phyloP scores from a whole-genome alignment of 257 asterid species.

The Lithospermum erythrorhizon region DNA sequence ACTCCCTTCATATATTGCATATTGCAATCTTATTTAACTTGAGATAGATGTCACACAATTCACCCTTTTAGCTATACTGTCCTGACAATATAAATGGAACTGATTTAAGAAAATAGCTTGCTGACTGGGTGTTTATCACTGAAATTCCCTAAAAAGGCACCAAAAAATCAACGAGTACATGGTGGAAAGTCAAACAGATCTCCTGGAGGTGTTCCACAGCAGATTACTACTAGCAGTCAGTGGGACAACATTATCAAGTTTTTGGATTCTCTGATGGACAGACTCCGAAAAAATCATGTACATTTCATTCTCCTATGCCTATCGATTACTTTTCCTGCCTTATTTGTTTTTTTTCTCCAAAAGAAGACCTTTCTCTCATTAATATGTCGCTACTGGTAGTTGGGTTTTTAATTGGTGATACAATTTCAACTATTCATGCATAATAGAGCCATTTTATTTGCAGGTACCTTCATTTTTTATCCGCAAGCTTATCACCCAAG shows the following conservation, averaged over 20 bases:
- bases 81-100: no score
- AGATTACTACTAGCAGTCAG: conserved; percentile 66
- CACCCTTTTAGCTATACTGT: no score
- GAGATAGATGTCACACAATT: no score
- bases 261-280: conserved; percentile 79
- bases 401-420: not conserved
- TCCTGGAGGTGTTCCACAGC: conserved; percentile 63
- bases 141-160: conserved; percentile 47
- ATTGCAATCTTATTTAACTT: no score
- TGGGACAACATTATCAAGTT: conserved; percentile 93
- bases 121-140: conserved; percentile 3
- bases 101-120: no score
- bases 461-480: conserved; percentile 98
- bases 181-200: conserved; percentile 92
- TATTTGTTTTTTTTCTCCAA: not conserved
- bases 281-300: conserved; percentile 68
- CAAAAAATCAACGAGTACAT: conserved; percentile 84
- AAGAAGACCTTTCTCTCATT: not conserved
- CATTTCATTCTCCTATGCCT: conserved; percentile 5
- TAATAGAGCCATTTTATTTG: conserved; percentile 13
- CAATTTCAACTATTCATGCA: not conserved
- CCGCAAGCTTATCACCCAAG: conserved; percentile 92
- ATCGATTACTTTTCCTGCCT: not conserved
- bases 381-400: no score
- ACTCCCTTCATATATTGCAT: no score